phyloP scores from a whole-genome alignment of 2,329 filamentous ascomycete species.

The Coniochaeta prunicola region DNA sequence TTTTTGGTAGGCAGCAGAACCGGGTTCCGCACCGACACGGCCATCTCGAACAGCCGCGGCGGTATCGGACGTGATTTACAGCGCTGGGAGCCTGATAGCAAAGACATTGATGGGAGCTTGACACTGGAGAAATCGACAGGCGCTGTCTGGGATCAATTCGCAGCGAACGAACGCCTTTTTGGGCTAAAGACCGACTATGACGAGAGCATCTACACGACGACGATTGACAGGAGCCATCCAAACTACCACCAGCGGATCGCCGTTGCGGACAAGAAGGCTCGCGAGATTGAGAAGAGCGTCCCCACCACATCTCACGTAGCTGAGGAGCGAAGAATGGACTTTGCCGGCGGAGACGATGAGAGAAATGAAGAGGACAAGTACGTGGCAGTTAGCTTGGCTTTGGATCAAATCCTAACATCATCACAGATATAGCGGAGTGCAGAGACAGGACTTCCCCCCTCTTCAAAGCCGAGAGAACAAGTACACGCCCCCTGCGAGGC shows the following conservation, averaged over 20 bases:
- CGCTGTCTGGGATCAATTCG: conserved; percentile 83
- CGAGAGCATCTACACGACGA: conserved; percentile 89
- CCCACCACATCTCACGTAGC: conserved; percentile 76
- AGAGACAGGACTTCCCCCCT: conserved; percentile 66
- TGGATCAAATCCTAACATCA: conserved; percentile 7
- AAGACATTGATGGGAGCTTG: conserved; percentile 53
- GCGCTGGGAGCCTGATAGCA: conserved; percentile 67
- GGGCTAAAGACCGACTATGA: conserved; percentile 87
- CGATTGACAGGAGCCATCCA: conserved; percentile 78
- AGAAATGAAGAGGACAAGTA: conserved; percentile 92
- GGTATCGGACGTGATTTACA: conserved; percentile 68
- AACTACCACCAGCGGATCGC: conserved; percentile 72
- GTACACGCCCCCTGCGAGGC: conserved; percentile 85
- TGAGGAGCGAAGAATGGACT: conserved; percentile 76
- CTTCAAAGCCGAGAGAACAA: conserved; percentile 55
- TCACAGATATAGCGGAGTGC: conserved; percentile 83
- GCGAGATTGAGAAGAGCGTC: conserved; percentile 76
- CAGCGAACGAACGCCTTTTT: conserved; percentile 79
- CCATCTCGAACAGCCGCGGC: conserved; percentile 68
- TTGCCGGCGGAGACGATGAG: conserved; percentile 54
- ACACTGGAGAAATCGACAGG: conserved; percentile 58
- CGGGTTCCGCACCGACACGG: conserved; percentile 77
- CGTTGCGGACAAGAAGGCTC: conserved; percentile 73
- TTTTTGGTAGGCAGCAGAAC: conserved; percentile 49
- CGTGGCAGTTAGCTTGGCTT: conserved; percentile 17